Evolutionary conservation across 2,329 filamentous ascomycete genomes (phyloP), one percentile per base, ranked within the genome.

Genomic region (Fusarium ramigenum): DNA sequence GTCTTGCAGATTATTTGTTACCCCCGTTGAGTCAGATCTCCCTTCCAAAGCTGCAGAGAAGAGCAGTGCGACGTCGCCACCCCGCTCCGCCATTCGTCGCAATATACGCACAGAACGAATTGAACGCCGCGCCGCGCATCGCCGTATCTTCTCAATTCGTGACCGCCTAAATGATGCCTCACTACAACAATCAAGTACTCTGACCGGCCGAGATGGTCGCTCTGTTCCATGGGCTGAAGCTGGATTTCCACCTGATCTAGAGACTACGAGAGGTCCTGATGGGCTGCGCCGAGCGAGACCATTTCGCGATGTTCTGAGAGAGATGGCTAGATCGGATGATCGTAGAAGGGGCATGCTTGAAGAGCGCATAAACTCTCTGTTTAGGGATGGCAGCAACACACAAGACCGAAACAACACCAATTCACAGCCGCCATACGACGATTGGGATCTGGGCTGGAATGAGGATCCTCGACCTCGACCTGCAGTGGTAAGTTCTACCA

Each of bases 1-100:
- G 60, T 40, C 46, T 49, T 59, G 63, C 69, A 87, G 86, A 70
- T 79, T 87, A 37, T 87, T 86, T 70, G 77, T 86, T 60, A 83
- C 85, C 42, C 84, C 84, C 39, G 82, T 85, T 71, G 83, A 85
- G 73, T 85, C 85, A 53, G 84, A 86, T 68, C 61, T 85, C 49
- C 75, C 80, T 19, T 73, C 78, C 52, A 85, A 84, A 70, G 60
- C 80, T 39, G 70, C 80, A 32, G 73, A 75, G 42, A 85, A 81
- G 65, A 67, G 44, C 57, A 57, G 73, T 46, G 63, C 74, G 23
- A 70, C 78, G 10, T 81, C 81, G 30, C 78, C 79, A 43, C 73
- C 79, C 49, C 84, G 84, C 54, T 82, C 84, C 16, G 76, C 81
- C n/a, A 85, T 86, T 43, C 82, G 84, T 54, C 84, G 83, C 62